Base-by-base conservation (phyloP, 768 basidiomycete genomes). In the Pleurotus djamor region DNA sequence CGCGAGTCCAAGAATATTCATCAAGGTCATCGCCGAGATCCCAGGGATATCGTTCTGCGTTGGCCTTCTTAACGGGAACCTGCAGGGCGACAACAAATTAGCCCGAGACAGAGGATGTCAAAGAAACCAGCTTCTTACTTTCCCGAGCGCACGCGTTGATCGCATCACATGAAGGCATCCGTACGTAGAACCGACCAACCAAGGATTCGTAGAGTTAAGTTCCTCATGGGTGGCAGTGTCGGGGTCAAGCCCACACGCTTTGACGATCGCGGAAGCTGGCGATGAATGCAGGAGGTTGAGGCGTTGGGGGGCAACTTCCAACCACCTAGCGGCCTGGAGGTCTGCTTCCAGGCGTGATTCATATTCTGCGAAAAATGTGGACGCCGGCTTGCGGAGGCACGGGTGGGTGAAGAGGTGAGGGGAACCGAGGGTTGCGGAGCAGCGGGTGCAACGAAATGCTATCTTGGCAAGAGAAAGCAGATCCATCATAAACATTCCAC, bases 221-320 rank as follows among this genome's bases (percentile, higher is more conserved):
- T 41, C 38, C 38, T 7, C 58, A 14, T 66, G 68, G 4, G 65
- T 74, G 17, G 68, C 65, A n/a, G 59, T 59, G 9, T 16, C 48
- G 14, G 60, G 47, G 48, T 70, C 64, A 64, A 75, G 59, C 13
- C 66, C 66, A 60, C 71, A 73, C 3, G 68, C 70, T 52, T 65
- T 61, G 37, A 76, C 45, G n/a, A 78, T 56, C 16, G 63, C 64
- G 38, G 61, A 61, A 12, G 73, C 72, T 9, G 7, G 45, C 17
- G 12, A n/a, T 6, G 6, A 5, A 9, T n/a, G 7, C 6, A 8
- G 12, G 6, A 47, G n/a, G 17, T 16, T 6, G 5, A 47, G 5
- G 12, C 17, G 12, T 6, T 47, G 6, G 5, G 45, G 45, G 17
- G n/a, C 45, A 13, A 16, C n/a, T 13, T 5, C 17, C 45, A 47